These are phyloP conservation scores for Cymbidium sinense DNA, from an alignment of 106 monocot species.

Conservation along the genomic window DNA sequence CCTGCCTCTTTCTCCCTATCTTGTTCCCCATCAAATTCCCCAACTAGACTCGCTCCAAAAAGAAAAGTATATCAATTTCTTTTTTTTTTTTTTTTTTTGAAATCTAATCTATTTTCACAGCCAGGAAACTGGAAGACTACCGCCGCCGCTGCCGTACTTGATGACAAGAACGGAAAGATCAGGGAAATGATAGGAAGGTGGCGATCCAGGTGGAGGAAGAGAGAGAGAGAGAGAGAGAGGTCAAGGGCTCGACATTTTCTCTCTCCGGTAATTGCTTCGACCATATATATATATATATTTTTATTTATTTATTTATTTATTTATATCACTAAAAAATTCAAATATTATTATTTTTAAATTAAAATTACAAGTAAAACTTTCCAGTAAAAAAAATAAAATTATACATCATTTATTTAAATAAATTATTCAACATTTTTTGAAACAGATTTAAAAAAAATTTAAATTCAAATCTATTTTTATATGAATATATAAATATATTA, in stretches of 20 bases:
- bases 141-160: neutral
- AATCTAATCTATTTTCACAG: neutral
- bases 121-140: neutral
- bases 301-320: too few relatives aligned
- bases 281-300: neutral
- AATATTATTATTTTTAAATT: too few relatives aligned
- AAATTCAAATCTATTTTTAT: too few relatives aligned
- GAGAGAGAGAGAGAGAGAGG: conserved; percentile 10
- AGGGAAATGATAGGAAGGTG: neutral
- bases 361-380: too few relatives aligned
- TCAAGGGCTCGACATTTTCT: neutral
- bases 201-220: neutral
- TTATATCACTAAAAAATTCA: neutral
- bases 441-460: too few relatives aligned
- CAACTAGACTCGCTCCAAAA: neutral
- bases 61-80: neutral
- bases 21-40: conserved; percentile 68
- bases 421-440: too few relatives aligned
- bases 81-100: too few relatives aligned
- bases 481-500: too few relatives aligned
- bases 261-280: neutral
- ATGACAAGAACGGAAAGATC: neutral
- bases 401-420: neutral
- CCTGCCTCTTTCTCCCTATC: conserved; percentile 54
- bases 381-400: neutral